Conservation (phyloP, 1,139 yeast species). For the Nematodospora anomalae region DNA sequence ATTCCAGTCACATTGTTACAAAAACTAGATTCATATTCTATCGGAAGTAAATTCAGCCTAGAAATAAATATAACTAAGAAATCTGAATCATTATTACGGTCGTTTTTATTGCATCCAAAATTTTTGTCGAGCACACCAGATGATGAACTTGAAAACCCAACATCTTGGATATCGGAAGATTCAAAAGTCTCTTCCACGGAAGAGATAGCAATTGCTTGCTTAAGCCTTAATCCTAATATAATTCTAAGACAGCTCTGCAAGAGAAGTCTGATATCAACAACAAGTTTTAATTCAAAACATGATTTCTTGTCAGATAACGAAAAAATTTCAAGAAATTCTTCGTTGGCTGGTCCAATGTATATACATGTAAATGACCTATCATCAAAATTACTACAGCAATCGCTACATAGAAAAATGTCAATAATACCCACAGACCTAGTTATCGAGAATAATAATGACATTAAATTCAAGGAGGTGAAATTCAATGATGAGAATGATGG, state of each 20-base stretch:
- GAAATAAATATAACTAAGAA: constrained; percentile 3
- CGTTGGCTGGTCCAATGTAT: constrained; percentile 28
- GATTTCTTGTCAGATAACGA: constrained; percentile 5
- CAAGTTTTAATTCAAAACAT: constrained; percentile 5
- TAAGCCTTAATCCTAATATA: constrained; percentile 29
- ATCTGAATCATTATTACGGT: constrained; percentile 15
- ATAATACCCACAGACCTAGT: constrained; percentile 29
- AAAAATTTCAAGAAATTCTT: constrained; percentile 26
- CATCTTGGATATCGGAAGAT: constrained; percentile 31
- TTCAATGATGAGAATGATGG: constrained; percentile 18
- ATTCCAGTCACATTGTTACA: constrained; percentile 14
- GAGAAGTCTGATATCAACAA: constrained; percentile 1
- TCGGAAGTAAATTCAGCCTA: constrained; percentile 2
- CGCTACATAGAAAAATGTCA: constrained; percentile 27
- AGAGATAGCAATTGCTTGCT: constrained; percentile 36
- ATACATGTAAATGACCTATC: constrained; percentile 15
- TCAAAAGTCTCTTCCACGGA: constrained; percentile 25
- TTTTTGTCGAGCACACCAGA: constrained; percentile 27
- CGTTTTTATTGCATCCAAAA: constrained; percentile 51
- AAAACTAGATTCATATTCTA: constrained; percentile 6
- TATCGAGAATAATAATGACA: constrained; percentile 18
- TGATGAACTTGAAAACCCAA: constrained; percentile 42
- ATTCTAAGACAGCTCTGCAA: constrained; percentile 7
- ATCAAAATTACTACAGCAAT: constrained; percentile 18
- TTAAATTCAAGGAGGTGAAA: constrained; percentile 32